Conservation (phyloP, 148 eudicot genomes). For the Rhododendron vialii region DNA sequence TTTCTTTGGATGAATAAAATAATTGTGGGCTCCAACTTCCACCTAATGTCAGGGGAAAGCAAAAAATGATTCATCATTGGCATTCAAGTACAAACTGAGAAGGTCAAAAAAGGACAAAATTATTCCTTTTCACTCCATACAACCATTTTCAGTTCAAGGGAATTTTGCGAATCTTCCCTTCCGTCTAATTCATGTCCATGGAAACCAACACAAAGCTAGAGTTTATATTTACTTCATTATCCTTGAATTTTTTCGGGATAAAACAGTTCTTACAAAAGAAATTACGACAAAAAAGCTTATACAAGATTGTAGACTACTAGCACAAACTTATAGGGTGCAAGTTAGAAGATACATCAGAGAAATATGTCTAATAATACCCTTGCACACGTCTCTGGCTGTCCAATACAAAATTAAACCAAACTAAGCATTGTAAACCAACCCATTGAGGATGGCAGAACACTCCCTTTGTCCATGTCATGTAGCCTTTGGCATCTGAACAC, state of each 20-base stretch:
- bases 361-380: not conserved
- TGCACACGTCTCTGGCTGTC: not conserved
- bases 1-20: not conserved
- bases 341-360: no score
- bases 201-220: no score
- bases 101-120: not conserved
- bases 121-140: no score
- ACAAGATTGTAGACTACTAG: no score
- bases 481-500: not conserved
- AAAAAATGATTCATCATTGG: not conserved
- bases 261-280: no score
- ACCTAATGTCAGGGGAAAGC: not conserved
- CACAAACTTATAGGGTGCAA: no score
- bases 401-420: not conserved
- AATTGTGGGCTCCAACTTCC: not conserved
- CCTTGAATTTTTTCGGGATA: no score
- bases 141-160: no score
- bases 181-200: no score
- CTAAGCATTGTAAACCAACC: not conserved
- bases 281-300: no score
- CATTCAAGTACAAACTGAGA: not conserved
- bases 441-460: not conserved
- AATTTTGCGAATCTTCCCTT: no score
- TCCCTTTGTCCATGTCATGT: not conserved
- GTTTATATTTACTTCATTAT: no score